phyloP scores from a whole-genome alignment of 345 rosid genomes.

The Eucalyptus curtisii region DNA sequence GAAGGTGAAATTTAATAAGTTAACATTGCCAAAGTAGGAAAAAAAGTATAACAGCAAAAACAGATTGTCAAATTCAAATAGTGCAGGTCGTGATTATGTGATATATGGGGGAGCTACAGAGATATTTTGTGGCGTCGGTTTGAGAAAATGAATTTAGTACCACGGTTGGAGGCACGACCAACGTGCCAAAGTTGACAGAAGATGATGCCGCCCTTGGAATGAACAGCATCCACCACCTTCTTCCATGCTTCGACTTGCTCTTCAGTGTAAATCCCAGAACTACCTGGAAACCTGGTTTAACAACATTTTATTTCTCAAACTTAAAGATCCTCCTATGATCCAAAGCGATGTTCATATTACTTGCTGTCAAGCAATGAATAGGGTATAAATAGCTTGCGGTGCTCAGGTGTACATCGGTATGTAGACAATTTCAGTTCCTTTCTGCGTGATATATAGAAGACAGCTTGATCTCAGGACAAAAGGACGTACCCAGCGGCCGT shows the following conservation, averaged over 20 bases:
- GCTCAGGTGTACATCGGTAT: neutral
- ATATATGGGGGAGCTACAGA: neutral
- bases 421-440: neutral
- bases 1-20: neutral
- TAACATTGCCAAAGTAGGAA: neutral
- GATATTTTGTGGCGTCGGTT: neutral
- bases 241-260: slow-evolving; percentile 93
- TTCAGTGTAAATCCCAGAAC: slow-evolving; percentile 73
- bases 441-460: neutral
- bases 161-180: slow-evolving; percentile 75
- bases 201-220: slow-evolving; percentile 59
- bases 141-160: neutral
- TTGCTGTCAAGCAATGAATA: neutral
- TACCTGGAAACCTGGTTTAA: slow-evolving; percentile 53
- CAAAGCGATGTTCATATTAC: neutral
- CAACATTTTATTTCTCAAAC: neutral
- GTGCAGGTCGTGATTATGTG: neutral
- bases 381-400: neutral
- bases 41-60: neutral
- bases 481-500: slow-evolving; percentile 27
- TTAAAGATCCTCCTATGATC: neutral
- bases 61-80: neutral
- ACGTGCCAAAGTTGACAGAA: slow-evolving; percentile 95
- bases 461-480: neutral
- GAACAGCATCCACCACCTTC: slow-evolving; percentile 65